A percentile compares a stretch with the other conserved stretches of the same genome.
Evolutionary conservation across 2,329 filamentous ascomycete species (phyloP).

Genomic region (Fusarium sambucinum): DNA sequence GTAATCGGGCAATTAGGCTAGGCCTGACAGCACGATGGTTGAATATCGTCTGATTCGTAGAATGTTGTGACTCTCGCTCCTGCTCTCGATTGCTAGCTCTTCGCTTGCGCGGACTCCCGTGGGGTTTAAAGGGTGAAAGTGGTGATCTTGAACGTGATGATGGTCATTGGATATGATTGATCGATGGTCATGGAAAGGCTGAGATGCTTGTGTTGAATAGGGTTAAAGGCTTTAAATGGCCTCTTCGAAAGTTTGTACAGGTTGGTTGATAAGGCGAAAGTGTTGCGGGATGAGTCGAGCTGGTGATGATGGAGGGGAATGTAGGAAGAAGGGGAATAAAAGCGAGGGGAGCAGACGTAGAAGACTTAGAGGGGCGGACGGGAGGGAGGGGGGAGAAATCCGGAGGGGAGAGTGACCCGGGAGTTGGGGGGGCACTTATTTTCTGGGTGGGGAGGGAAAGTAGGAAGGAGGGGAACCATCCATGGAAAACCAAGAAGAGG

Average conservation of each 20-base stretch:
- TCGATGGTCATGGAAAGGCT: slow-evolving; percentile 59
- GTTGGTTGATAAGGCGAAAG: slow-evolving; percentile 48
- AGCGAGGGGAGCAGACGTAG: slow-evolving; percentile 45
- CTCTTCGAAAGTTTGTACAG: slow-evolving; percentile 45
- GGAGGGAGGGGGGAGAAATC: slow-evolving; percentile 45
- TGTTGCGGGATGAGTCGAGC: slow-evolving; percentile 44
- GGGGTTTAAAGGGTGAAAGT: slow-evolving; percentile 77
- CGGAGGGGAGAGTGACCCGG: slow-evolving; percentile 44
- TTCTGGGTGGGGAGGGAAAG: slow-evolving; percentile 40
- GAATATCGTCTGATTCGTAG: slow-evolving; percentile 64
- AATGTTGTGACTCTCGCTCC: slow-evolving; percentile 51
- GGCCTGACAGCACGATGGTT: slow-evolving; percentile 66
- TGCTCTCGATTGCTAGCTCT: slow-evolving; percentile 58
- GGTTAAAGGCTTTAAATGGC: slow-evolving; percentile 49
- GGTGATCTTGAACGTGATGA: slow-evolving; percentile 61
- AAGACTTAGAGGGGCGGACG: slow-evolving; percentile 47
- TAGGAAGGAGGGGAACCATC: slow-evolving; percentile 45
- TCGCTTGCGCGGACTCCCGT: slow-evolving; percentile 75
- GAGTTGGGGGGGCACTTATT: slow-evolving; percentile 45
- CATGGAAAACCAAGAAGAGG: slow-evolving; percentile 42
- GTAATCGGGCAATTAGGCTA: slow-evolving; percentile 44
- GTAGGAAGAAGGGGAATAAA: slow-evolving; percentile 48
- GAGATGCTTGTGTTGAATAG: slow-evolving; percentile 47
- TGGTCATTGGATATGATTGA: slow-evolving; percentile 66
- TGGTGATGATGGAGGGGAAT: slow-evolving; percentile 44